Evolutionary conservation across 345 rosid genomes (phyloP).

Genomic region (Pugionium dolabratum): DNA sequence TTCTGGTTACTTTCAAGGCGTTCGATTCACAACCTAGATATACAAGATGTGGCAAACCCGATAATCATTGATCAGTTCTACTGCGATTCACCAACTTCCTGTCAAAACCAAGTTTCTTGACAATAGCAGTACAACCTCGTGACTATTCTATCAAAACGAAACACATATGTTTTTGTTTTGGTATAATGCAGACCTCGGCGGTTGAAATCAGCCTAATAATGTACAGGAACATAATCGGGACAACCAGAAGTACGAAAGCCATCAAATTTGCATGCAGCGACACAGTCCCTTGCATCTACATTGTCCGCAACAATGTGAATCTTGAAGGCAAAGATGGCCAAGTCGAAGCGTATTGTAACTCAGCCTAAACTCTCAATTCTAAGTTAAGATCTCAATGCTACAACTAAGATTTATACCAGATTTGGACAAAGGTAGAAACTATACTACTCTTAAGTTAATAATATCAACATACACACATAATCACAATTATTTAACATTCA

Average conservation of each 20-base stretch:
- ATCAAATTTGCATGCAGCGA: conserved; percentile 96
- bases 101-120: conserved; percentile 78
- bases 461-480: too few species aligned
- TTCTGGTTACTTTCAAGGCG: conserved; percentile 75
- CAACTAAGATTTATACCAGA: too few species aligned
- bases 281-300: conserved; percentile 79
- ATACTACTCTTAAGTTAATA: too few species aligned
- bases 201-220: conserved; percentile 82
- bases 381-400: too few species aligned
- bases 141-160: conserved; percentile 12
- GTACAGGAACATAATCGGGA: conserved; percentile 85
- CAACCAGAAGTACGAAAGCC: conserved; percentile 73
- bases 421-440: too few species aligned
- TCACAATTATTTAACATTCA: too few species aligned
- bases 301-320: conserved; percentile 76
- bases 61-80: conserved; percentile 97
- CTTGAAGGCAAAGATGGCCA: conserved; percentile 75
- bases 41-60: conserved; percentile 86
- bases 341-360: conserved; percentile 90
- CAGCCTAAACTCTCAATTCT: conserved; percentile 47
- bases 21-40: conserved; percentile 77
- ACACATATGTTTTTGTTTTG: background rate
- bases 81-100: conserved; percentile 78
- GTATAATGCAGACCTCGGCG: conserved; percentile 64
- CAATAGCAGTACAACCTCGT: background rate